phyloP scores from a whole-genome alignment of 2,329 filamentous ascomycete species.

The Paracoccidioides brasiliensis region DNA sequence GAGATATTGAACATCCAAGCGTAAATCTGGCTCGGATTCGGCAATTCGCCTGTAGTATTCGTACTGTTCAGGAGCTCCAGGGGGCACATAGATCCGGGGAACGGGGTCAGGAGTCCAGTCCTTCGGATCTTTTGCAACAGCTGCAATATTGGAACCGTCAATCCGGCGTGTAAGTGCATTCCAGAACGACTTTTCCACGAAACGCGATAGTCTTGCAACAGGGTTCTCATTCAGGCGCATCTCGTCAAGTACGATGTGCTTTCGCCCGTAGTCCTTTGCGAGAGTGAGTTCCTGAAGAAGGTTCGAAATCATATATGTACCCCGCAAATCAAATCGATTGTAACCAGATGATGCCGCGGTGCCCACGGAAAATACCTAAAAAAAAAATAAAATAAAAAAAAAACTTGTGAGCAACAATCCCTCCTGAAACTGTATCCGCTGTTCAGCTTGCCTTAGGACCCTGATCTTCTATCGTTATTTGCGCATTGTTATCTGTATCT shows the following conservation, averaged over 20 bases:
- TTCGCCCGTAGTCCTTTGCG: constrained; percentile 78
- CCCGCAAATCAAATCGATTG: constrained; percentile 80
- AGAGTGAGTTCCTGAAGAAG: constrained; percentile 87
- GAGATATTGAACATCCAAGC: constrained; percentile 73
- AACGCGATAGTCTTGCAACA: constrained; percentile 69
- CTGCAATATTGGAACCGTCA: constrained; percentile 65
- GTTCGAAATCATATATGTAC: constrained; percentile 96
- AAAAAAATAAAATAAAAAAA: not conserved
- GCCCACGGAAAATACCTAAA: constrained; percentile 63
- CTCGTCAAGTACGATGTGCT: constrained; percentile 83
- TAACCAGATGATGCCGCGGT: constrained; percentile 76
- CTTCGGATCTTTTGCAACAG: constrained; percentile 81
- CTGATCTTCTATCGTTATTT: constrained; percentile 93
- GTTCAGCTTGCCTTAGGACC: constrained; percentile 65
- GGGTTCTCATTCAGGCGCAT: constrained; percentile 89
- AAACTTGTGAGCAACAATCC: constrained; percentile 15
- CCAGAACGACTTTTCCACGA: constrained; percentile 90
- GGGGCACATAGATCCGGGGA: constrained; percentile 82
- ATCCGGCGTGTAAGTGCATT: constrained; percentile 78
- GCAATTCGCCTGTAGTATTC: constrained; percentile 81
- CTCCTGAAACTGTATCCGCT: not conserved
- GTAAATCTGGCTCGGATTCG: constrained; percentile 63
- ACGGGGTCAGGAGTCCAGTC: constrained; percentile 86
- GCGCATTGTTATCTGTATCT: constrained; percentile 86
- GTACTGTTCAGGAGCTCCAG: constrained; percentile 71